Conservation (phyloP, 805 yeast species). For the Candida krabiensis region DNA sequence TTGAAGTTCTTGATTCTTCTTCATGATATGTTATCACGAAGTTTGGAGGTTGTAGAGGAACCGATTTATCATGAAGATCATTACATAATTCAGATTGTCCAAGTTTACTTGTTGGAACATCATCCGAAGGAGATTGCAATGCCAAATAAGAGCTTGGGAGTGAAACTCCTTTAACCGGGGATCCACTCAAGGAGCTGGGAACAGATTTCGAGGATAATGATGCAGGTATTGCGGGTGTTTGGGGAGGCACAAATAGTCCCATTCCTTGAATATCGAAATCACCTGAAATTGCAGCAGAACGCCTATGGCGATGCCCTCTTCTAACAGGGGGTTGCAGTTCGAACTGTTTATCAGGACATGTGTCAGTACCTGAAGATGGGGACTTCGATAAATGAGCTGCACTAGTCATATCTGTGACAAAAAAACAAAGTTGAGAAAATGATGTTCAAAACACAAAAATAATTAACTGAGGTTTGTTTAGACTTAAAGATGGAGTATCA, state of each 20-base stretch:
- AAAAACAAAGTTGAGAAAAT: no score
- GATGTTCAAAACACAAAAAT: no score
- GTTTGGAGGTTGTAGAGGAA: neutral
- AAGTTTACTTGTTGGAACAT: conserved; percentile 1
- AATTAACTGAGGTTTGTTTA: no score
- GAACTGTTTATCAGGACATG: conserved; percentile 3
- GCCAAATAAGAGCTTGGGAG: neutral
- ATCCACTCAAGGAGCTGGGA: conserved; percentile 24
- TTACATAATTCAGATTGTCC: neutral
- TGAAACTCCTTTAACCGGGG: conserved; percentile 22
- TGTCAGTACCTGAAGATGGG: no score
- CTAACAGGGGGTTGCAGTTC: conserved; percentile 33
- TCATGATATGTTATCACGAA: neutral
- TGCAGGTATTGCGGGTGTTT: conserved; percentile 2
- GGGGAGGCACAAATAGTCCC: conserved; percentile 22
- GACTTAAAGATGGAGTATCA: no score
- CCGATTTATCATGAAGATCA: neutral
- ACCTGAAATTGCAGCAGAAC: conserved; percentile 88
- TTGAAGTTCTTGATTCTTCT: neutral
- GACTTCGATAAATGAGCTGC: no score
- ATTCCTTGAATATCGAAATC: conserved; percentile 58
- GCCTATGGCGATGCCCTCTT: conserved; percentile 72
- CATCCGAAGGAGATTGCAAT: neutral
- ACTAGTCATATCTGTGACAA: no score
- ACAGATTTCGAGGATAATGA: conserved; percentile 24